phyloP scores from a whole-genome alignment of 345 rosid genomes.

The Eucalyptus shirleyi region DNA sequence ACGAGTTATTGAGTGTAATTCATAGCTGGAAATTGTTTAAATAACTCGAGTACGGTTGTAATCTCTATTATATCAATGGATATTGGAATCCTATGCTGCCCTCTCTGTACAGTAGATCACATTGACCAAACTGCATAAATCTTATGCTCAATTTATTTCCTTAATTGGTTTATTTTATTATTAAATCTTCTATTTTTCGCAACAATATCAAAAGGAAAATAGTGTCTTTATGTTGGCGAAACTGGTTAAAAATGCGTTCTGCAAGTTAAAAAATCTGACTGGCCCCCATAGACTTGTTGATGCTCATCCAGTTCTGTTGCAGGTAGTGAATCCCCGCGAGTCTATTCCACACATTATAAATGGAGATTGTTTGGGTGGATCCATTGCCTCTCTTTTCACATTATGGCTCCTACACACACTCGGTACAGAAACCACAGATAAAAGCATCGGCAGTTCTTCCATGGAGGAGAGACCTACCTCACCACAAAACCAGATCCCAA shows the following conservation, averaged over 20 bases:
- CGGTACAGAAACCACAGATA: background rate
- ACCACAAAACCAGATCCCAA: no score
- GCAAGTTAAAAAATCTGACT: background rate
- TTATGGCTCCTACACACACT: conserved; percentile 42
- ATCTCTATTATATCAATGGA: background rate
- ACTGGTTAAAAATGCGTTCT: background rate
- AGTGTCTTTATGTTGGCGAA: fast-evolving
- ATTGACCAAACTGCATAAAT: background rate
- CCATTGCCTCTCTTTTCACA: conserved; percentile 59
- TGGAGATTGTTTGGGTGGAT: conserved; percentile 57
- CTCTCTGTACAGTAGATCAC: background rate
- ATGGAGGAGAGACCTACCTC: no score
- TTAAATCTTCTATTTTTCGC: background rate
- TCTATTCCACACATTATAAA: conserved; percentile 23
- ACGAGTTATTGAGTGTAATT: no score
- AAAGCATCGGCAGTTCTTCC: no score
- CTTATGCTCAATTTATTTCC: background rate
- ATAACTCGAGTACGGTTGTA: no score
- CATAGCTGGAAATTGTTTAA: background rate
- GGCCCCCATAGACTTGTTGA: background rate
- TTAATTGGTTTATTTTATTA: background rate
- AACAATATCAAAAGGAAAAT: no score
- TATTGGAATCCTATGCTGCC: background rate
- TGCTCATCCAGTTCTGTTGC: background rate
- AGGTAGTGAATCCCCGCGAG: background rate